Conservation (phyloP, 2,329 filamentous ascomycete genomes). For the Didymella pomorum region DNA sequence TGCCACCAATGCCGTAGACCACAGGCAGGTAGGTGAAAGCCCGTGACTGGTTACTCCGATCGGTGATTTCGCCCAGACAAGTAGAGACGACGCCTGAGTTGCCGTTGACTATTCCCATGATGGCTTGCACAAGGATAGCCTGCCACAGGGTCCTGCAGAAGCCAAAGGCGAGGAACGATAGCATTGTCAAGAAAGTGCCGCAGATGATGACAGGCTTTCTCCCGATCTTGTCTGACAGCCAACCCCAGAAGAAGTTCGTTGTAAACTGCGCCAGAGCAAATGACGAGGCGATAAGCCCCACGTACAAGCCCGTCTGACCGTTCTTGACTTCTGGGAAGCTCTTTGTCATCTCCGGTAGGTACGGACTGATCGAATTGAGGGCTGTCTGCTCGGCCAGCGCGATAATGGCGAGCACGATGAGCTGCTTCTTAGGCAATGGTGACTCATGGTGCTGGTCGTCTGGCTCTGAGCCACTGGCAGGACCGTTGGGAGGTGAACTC, state of each 20-base stretch:
- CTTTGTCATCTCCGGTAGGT: slow-evolving; percentile 90
- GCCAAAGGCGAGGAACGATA: slow-evolving; percentile 85
- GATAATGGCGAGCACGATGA: slow-evolving; percentile 84
- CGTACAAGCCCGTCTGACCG: slow-evolving; percentile 80
- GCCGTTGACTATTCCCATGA: slow-evolving; percentile 94
- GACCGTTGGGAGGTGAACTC: slow-evolving; percentile 36
- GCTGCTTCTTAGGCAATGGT: slow-evolving; percentile 82
- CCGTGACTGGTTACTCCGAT: slow-evolving; percentile 90
- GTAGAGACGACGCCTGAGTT: slow-evolving; percentile 95
- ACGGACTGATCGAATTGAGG: slow-evolving; percentile 94
- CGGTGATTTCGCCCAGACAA: slow-evolving; percentile 92
- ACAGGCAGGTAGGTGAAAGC: slow-evolving; percentile 95
- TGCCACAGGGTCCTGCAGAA: slow-evolving; percentile 86
- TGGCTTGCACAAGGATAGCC: slow-evolving; percentile 80
- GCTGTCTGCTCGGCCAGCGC: slow-evolving; percentile 95
- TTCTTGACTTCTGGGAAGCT: slow-evolving; percentile 81
- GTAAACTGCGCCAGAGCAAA: slow-evolving; percentile 93
- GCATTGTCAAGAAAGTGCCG: slow-evolving; percentile 82
- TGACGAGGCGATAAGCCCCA: slow-evolving; percentile 86
- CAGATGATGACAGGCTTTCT: slow-evolving; percentile 82
- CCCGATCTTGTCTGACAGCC: slow-evolving; percentile 79
- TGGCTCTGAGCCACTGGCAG: slow-evolving; percentile 46
- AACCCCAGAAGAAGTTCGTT: slow-evolving; percentile 93
- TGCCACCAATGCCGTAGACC: slow-evolving; percentile 93
- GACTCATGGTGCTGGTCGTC: slow-evolving; percentile 62